A percentile compares a stretch with the other conserved stretches of the same genome.
Conservation (phyloP, 768 basidiomycete genomes). For the Amanita thiersii region DNA sequence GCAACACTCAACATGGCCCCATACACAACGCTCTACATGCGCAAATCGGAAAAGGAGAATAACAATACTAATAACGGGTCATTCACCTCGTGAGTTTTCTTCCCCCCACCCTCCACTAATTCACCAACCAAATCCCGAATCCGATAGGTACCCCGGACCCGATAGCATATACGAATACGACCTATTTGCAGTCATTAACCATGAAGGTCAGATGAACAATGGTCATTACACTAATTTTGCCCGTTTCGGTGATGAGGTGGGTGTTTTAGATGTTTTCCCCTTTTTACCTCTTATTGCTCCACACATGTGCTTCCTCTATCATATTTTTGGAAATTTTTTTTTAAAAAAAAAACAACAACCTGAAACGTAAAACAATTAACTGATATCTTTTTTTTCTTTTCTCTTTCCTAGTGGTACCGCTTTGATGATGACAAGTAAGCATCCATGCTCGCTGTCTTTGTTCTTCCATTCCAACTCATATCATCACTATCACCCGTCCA, state of each 20-base stretch:
- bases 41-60: conserved; percentile 38
- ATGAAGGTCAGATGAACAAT: conserved; percentile 90
- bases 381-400: background rate
- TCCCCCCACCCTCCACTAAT: background rate
- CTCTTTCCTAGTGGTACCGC: conserved; percentile 69
- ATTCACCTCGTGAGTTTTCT: conserved; percentile 20
- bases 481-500: background rate
- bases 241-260: conserved; percentile 76
- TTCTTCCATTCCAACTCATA: conserved; percentile 6
- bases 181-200: conserved; percentile 88
- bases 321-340: too few species aligned
- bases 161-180: conserved; percentile 81
- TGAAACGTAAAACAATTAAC: too few species aligned
- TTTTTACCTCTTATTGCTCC: conserved; percentile 5
- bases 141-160: conserved; percentile 44
- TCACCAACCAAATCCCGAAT: background rate
- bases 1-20: conserved; percentile 82
- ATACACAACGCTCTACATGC: conserved; percentile 63
- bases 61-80: too few species aligned
- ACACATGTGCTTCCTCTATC: too few species aligned
- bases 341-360: too few species aligned
- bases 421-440: conserved; percentile 91
- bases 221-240: conserved; percentile 92
- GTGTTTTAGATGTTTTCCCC: conserved; percentile 19
- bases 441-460: background rate